These are phyloP conservation scores for Pueraria montana DNA, from an alignment of 306 rosid species.

Conservation along the genomic window DNA sequence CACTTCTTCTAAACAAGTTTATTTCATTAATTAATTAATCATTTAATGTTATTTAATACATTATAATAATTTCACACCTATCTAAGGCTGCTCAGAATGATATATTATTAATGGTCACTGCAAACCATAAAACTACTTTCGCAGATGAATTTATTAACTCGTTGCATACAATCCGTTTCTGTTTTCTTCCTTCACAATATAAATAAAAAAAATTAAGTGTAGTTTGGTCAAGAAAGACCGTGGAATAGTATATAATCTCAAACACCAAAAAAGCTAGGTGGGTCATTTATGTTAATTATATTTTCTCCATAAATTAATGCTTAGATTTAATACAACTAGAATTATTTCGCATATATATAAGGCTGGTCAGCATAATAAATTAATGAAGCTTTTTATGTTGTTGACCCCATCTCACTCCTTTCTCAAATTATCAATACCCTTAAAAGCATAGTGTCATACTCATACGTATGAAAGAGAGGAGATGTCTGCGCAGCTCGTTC, in stretches of 20 bases:
- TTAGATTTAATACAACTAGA: constrained; percentile 20
- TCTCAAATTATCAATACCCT: constrained; percentile 35
- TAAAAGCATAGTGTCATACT: constrained; percentile 52
- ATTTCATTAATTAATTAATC: background rate
- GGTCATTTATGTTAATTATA: constrained; percentile 46
- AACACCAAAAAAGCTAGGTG: constrained; percentile 40
- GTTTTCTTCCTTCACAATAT: constrained; percentile 43
- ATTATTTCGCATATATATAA: constrained; percentile 32
- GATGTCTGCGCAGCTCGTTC: constrained; percentile 53
- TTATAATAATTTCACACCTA: constrained; percentile 19
- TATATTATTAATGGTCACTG: constrained; percentile 50
- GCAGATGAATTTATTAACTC: constrained; percentile 41
- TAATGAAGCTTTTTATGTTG: constrained; percentile 50
- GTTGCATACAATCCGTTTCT: constrained; percentile 37
- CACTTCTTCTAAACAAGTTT: constrained; percentile 33
- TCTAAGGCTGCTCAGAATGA: constrained; percentile 40
- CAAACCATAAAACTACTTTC: constrained; percentile 53
- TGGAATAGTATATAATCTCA: constrained; percentile 16
- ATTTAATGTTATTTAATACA: constrained; percentile 30
- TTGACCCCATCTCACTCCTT: constrained; percentile 55
- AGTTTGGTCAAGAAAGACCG: background rate
- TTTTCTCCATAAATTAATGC: constrained; percentile 39
- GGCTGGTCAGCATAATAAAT: constrained; percentile 47
- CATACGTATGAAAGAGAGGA: constrained; percentile 50
- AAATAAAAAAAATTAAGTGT: background rate